These are phyloP conservation scores for carrot (Daucus carota) DNA, from an alignment of 129 eudicot genomes.

Conservation along the genomic window DNA sequence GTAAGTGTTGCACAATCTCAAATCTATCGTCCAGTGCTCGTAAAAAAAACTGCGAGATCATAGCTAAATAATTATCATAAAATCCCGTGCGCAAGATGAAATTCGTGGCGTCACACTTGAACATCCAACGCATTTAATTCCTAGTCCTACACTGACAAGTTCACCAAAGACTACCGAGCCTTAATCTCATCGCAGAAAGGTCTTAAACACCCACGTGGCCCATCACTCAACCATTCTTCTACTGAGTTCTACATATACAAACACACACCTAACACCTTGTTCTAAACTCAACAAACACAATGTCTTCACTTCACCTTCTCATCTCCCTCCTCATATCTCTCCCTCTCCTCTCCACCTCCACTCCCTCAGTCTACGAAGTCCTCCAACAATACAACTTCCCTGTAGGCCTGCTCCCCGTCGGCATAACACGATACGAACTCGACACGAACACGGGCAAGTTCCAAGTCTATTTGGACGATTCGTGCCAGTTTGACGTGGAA, in stretches of 20 bases:
- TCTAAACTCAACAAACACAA: not conserved
- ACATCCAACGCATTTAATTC: too few relatives aligned
- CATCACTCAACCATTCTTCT: not conserved
- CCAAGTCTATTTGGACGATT: slow-evolving; percentile 30
- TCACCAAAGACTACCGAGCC: too few relatives aligned
- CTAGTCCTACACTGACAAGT: too few relatives aligned
- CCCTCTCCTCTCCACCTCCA: slow-evolving; percentile 5
- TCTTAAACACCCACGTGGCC: not conserved
- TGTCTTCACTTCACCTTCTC: slow-evolving; percentile 17
- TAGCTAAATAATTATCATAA: too few relatives aligned
- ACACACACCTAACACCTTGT: not conserved
- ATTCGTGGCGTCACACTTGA: too few relatives aligned
- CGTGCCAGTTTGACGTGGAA: slow-evolving; percentile 43
- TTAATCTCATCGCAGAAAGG: too few relatives aligned
- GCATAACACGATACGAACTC: slow-evolving; percentile 47
- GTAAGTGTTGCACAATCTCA: too few relatives aligned
- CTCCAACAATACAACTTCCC: slow-evolving; percentile 41
- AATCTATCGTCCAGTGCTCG: too few relatives aligned
- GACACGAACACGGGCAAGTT: slow-evolving; percentile 48
- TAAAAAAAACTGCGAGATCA: too few relatives aligned
- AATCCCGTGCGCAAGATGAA: too few relatives aligned
- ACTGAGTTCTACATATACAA: not conserved
- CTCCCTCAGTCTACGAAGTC: slow-evolving; percentile 33
- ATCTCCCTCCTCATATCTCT: not conserved
- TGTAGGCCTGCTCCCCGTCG: slow-evolving; percentile 45